These are phyloP conservation scores for Colletotrichum chrysophilum DNA, from an alignment of 2,329 filamentous ascomycete species.

Conservation along the genomic window DNA sequence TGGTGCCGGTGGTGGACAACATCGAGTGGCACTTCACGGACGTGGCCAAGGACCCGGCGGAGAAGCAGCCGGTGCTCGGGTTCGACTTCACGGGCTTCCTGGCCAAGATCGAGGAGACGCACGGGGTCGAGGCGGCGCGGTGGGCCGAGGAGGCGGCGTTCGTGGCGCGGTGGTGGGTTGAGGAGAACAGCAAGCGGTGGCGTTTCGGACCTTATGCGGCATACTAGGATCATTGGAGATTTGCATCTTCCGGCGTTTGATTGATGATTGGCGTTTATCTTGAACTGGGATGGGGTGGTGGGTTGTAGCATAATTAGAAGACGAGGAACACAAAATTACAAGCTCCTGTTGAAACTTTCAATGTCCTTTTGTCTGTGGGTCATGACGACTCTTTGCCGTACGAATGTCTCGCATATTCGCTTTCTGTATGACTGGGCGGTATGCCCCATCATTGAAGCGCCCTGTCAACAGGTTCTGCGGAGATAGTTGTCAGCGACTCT, in stretches of 20 bases:
- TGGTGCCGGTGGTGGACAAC: slow-evolving; percentile 24
- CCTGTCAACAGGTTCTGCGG: not conserved
- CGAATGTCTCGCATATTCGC: not conserved
- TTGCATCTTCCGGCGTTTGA: not conserved
- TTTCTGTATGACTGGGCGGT: not conserved
- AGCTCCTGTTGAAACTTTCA: not conserved
- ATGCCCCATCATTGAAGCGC: not conserved
- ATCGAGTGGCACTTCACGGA: slow-evolving; percentile 25
- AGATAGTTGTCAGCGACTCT: not conserved
- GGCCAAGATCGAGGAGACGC: not conserved
- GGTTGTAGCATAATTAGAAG: not conserved
- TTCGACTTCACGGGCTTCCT: slow-evolving; percentile 19
- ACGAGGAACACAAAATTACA: not conserved
- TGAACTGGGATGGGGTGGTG: not conserved
- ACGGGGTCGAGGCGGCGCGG: slow-evolving; percentile 19
- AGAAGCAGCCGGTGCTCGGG: slow-evolving; percentile 6
- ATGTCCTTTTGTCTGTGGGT: not conserved
- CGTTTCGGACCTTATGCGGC: slow-evolving; percentile 2
- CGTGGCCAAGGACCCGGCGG: slow-evolving; percentile 18
- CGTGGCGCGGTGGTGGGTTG: slow-evolving; percentile 24
- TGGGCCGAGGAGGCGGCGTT: slow-evolving; percentile 26
- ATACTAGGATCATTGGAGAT: not conserved
- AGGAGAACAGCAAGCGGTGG: slow-evolving; percentile 18
- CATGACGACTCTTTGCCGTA: not conserved
- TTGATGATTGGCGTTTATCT: not conserved